A percentile compares a stretch with the other conserved stretches of the same genome.
These are phyloP conservation scores for Fusarium irregulare DNA, from an alignment of 2,329 filamentous ascomycete species.

Conservation along the genomic window DNA sequence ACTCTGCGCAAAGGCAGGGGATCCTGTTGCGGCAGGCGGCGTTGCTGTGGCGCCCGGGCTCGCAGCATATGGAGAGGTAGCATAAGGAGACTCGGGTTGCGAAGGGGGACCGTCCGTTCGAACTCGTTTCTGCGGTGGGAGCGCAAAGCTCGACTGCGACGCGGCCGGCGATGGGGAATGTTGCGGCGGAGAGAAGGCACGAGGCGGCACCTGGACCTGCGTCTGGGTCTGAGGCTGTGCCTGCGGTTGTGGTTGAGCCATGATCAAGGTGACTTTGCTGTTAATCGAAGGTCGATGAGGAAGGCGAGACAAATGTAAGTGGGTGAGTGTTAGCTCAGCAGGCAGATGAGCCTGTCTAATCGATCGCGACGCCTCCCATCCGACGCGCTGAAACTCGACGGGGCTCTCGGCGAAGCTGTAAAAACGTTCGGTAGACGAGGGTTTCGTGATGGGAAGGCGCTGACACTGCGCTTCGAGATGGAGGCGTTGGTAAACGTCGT, in stretches of 20 bases:
- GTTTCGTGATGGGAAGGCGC: conserved; percentile 17
- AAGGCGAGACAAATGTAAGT: conserved; percentile 12
- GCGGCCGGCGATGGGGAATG: conserved; percentile 70
- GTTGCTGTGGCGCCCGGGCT: conserved; percentile 59
- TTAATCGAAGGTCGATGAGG: conserved; percentile 17
- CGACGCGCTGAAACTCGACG: conserved; percentile 50
- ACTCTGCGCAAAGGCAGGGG: conserved; percentile 53
- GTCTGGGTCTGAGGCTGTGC: conserved; percentile 66
- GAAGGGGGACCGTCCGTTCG: conserved; percentile 72
- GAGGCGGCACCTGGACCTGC: conserved; percentile 59
- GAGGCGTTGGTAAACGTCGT: conserved; percentile 42
- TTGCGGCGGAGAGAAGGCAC: conserved; percentile 72
- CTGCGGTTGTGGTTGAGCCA: conserved; percentile 71
- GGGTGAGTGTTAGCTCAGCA: conserved; percentile 51
- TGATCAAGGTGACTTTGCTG: conserved; percentile 43
- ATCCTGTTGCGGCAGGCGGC: conserved; percentile 52
- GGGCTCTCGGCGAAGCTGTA: conserved; percentile 29
- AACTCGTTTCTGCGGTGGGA: conserved; percentile 76
- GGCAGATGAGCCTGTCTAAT: conserved; percentile 63
- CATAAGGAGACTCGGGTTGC: conserved; percentile 72
- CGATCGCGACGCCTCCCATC: conserved; percentile 60
- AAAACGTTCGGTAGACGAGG: conserved; percentile 9
- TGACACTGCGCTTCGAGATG: conserved; percentile 37
- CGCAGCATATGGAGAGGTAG: conserved; percentile 62
- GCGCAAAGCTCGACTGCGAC: conserved; percentile 63